Base-by-base conservation (phyloP, 2,329 filamentous ascomycete species). In the Fusarium setosum region DNA sequence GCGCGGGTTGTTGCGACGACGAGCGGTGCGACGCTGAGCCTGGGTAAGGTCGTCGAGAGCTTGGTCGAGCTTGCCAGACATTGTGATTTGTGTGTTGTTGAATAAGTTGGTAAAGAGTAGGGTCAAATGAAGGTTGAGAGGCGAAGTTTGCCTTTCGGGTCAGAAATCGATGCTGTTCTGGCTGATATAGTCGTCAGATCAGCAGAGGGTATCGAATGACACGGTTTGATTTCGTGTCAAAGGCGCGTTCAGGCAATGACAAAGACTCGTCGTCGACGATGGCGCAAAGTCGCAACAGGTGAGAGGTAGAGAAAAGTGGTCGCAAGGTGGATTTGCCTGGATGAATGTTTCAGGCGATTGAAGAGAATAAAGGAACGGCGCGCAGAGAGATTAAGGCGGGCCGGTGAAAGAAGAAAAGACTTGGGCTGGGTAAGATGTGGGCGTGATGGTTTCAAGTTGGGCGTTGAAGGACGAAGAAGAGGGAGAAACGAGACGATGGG, bases 11-110 rank as follows among this genome's bases (percentile, higher is more conserved):
- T 80, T 81, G 68, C 85, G 85, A 79, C 81, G 83, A 76, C 78
- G 83, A 77, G 81, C 87, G 81, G 80, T 86, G 73, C 82, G 82
- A 73, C 85, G 87, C 79, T 87, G 89, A 76, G 89, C 92, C 79
- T 91, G 93, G 84, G 97, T 90, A 82, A 99, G 97, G 83, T 97
- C 94, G 80, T 98, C 96, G 72, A 99, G 92, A 84, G 94, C 94
- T 85, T 96, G 91, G 81, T 97, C 94, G 77, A 99, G 92, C 84
- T 97, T 97, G 84, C 89, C 91, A 85, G 93, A 93, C 94, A 97
- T 97, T 71, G 73, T 91, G 80, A 75, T 65, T 50, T 63, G 56
- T 52, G 59, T 45, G 41, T 23, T 45, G 44, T 63, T 41, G 52
- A 51, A 37, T 41, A 61, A 50, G 41, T 58, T 59, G 61, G 51